These are phyloP conservation scores for Nicotiana paniculata DNA, from an alignment of 257 asterid species.

Conservation along the genomic window DNA sequence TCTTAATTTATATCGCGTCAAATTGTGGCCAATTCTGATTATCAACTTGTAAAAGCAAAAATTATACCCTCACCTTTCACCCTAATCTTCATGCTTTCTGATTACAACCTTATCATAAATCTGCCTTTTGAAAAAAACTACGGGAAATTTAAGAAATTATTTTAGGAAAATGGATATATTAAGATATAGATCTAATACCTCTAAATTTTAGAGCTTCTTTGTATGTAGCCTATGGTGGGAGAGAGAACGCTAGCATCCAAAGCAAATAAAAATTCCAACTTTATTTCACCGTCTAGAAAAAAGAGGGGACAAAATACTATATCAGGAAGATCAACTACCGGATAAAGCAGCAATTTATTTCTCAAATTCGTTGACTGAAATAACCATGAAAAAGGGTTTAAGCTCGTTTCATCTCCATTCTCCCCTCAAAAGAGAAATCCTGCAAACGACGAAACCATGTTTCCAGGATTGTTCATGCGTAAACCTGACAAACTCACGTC, in stretches of 20 bases:
- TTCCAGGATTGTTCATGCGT: conserved; percentile 69
- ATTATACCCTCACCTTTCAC: neutral
- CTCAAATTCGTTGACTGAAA: neutral
- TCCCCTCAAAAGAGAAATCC: neutral
- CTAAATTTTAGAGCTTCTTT: neutral
- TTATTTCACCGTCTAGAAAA: too few species aligned
- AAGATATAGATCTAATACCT: neutral
- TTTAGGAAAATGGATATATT: neutral
- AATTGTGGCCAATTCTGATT: neutral
- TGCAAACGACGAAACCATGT: conserved; percentile 38
- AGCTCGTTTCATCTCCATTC: neutral
- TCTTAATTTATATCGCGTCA: neutral
- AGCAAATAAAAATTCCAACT: neutral
- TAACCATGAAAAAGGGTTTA: conserved; percentile 27
- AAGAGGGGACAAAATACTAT: neutral
- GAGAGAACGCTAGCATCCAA: neutral
- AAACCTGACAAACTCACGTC: conserved; percentile 81
- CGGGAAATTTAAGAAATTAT: neutral
- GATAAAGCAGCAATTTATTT: neutral
- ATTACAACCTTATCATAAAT: neutral
- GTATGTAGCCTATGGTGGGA: neutral
- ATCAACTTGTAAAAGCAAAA: neutral
- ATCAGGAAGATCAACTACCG: neutral
- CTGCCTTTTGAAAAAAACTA: neutral
- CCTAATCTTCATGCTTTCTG: neutral